Base-by-base conservation (phyloP, 1,284 basidiomycete genomes). In the Laetiporus sulphureus region DNA sequence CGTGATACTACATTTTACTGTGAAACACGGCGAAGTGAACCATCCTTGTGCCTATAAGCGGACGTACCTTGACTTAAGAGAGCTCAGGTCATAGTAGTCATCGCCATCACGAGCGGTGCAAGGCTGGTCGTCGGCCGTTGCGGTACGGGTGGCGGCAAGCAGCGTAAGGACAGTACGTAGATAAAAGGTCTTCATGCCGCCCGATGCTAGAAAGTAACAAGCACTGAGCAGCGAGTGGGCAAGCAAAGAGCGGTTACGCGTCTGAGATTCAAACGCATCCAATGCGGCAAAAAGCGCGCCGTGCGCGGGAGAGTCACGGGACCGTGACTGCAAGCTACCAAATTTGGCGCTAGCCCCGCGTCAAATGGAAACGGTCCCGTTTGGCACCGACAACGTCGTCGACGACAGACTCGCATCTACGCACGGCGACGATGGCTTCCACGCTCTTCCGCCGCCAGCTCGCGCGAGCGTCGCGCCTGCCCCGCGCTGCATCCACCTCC, bases 51-150 rank as follows among this genome's bases (percentile, higher is more conserved):
- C 35, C 23, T 20, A 20, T 36, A 27, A n/a, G n/a, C n/a, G n/a
- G 23, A 38, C 40, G 41, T 61, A 81, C 79, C 63, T 73, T 32
- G 74, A 58, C 48, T 65, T 72, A 24, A 86, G 69, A 19, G 71
- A 64, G 49, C 63, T 83, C 31, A 87, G 63, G 57, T 86, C 79
- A 46, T 78, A 87, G 59, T 68, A 80, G 33, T 72, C 72, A 24
- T 72, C 64, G 19, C 55, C 57, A 29, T 65, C 62, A 38, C 61
- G 64, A 4, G 59, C 47, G 0, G 71, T 72, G 47, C 71, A 68
- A n/a, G 61, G 56, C 21, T 55, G 52, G 32, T 63, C 61, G 12
- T 63, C 60, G 22, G 54, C 57, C 13, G 31, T 22, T 7, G 32
- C 46, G 15, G 30, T 35, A 22, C 40, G 33, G 13, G n/a, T n/a